phyloP scores from a whole-genome alignment of 2,329 filamentous ascomycete species.

The Lecanoromycetidae sp. region DNA sequence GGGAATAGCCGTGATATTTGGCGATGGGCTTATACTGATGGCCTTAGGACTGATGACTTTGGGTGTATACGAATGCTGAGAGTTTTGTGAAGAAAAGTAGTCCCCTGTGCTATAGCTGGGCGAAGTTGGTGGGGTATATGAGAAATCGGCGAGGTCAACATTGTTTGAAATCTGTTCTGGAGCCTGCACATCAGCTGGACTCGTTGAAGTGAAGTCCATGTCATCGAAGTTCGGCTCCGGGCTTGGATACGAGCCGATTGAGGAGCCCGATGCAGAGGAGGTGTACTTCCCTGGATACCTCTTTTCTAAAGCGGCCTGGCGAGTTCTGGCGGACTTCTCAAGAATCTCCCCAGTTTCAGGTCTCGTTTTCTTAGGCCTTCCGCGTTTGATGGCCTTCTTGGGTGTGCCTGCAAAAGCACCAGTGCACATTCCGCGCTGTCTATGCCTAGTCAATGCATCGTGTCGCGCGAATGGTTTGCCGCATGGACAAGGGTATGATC shows the following conservation, averaged over 20 bases:
- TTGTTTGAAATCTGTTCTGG: slow-evolving; percentile 17
- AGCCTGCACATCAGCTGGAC: slow-evolving; percentile 24
- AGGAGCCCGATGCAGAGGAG: slow-evolving; percentile 27
- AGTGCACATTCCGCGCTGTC: slow-evolving; percentile 91
- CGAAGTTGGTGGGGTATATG: slow-evolving; percentile 37
- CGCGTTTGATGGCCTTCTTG: slow-evolving; percentile 55
- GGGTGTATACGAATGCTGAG: slow-evolving; percentile 14
- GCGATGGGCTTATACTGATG: slow-evolving; percentile 11
- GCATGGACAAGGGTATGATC: slow-evolving; percentile 88
- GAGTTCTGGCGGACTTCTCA: slow-evolving; percentile 44
- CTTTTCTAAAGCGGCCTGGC: slow-evolving; percentile 29
- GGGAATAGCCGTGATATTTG: slow-evolving; percentile 7
- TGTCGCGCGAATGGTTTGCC: slow-evolving; percentile 91
- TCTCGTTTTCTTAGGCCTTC: slow-evolving; percentile 50
- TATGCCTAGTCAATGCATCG: slow-evolving; percentile 85
- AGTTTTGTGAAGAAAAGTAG: slow-evolving; percentile 9
- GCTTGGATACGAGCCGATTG: slow-evolving; percentile 30
- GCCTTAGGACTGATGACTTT: no score
- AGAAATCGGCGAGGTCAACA: slow-evolving; percentile 31
- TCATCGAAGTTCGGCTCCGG: slow-evolving; percentile 33
- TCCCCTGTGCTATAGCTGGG: slow-evolving; percentile 31
- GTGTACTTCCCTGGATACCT: slow-evolving; percentile 20
- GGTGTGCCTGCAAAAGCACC: slow-evolving; percentile 79
- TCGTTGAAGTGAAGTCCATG: slow-evolving; percentile 28
- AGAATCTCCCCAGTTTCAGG: slow-evolving; percentile 47